Conservation (phyloP, 306 rosid species). For the Prunus padus region DNA sequence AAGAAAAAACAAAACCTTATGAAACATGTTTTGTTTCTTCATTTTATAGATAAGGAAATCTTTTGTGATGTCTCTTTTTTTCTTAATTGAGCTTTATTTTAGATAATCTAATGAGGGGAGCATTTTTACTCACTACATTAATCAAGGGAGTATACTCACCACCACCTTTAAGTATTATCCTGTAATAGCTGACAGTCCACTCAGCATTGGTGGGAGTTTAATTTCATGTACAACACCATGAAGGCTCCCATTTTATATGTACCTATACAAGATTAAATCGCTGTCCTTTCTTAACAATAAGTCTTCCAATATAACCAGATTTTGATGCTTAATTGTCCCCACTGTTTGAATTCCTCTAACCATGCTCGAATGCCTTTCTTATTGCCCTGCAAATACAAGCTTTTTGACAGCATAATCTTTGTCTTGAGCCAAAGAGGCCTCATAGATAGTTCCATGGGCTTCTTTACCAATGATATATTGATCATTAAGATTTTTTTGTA, state of each 20-base stretch:
- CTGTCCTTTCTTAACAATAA: conserved; percentile 58
- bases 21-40: no score
- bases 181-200: conserved; percentile 56
- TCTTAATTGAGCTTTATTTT: no score
- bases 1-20: no score
- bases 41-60: no score
- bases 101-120: no score
- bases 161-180: conserved; percentile 51
- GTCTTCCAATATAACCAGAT: conserved; percentile 63
- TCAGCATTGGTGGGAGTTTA: conserved; percentile 42
- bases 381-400: conserved; percentile 49
- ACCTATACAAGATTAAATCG: conserved; percentile 66
- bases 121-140: no score
- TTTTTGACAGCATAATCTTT: conserved; percentile 65
- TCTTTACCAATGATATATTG: conserved; percentile 70
- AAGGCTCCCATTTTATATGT: conserved; percentile 86
- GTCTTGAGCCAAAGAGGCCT: conserved; percentile 47
- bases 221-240: conserved; percentile 65
- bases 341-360: conserved; percentile 60
- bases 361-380: conserved; percentile 51
- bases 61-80: no score
- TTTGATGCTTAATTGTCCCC: conserved; percentile 67
- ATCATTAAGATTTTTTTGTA: conserved; percentile 55
- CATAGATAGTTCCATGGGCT: conserved; percentile 82
- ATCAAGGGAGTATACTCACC: no score